Evolutionary conservation across 2,329 filamentous ascomycete genomes (phyloP).

Genomic region (Harringtonia lauricola): DNA sequence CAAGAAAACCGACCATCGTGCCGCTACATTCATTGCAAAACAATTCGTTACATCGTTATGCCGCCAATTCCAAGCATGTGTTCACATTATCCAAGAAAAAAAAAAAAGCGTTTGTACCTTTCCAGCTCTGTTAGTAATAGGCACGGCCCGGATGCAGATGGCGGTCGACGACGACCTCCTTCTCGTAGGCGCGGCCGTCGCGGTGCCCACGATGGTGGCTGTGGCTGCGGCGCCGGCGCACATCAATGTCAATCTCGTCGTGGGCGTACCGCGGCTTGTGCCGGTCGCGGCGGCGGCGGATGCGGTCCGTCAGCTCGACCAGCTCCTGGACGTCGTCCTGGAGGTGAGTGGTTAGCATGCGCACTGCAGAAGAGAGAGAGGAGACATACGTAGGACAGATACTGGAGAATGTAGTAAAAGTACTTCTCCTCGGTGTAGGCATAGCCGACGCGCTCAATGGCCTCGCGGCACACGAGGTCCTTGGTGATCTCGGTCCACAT

Average conservation of each 20-base stretch:
- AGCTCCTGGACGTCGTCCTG: constrained; percentile 82
- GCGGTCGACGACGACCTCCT: constrained; percentile 55
- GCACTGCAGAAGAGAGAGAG: background rate
- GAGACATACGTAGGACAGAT: constrained; percentile 55
- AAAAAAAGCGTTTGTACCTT: too few relatives aligned
- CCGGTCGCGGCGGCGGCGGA: constrained; percentile 50
- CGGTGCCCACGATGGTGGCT: constrained; percentile 15
- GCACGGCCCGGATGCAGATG: constrained; percentile 12
- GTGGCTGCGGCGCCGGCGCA: constrained; percentile 24
- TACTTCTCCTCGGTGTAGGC: constrained; percentile 81
- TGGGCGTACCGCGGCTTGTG: constrained; percentile 35
- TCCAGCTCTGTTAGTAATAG: too few relatives aligned
- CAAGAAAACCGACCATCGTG: too few relatives aligned
- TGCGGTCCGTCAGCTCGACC: constrained; percentile 72
- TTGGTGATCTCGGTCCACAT: constrained; percentile 98
- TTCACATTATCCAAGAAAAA: too few relatives aligned
- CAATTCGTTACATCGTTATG: too few relatives aligned
- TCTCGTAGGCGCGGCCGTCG: constrained; percentile 54
- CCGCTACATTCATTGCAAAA: too few relatives aligned
- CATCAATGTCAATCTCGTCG: constrained; percentile 28
- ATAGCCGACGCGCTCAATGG: constrained; percentile 75
- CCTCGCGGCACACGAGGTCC: constrained; percentile 76
- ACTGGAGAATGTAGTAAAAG: constrained; percentile 90
- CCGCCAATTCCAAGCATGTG: too few relatives aligned
- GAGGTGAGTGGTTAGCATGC: background rate